Percentiles rank a stretch among this genome's conserved stretches.
Evolutionary conservation across 306 rosid genomes (phyloP).

Genomic region (Trifolium subterraneum): DNA sequence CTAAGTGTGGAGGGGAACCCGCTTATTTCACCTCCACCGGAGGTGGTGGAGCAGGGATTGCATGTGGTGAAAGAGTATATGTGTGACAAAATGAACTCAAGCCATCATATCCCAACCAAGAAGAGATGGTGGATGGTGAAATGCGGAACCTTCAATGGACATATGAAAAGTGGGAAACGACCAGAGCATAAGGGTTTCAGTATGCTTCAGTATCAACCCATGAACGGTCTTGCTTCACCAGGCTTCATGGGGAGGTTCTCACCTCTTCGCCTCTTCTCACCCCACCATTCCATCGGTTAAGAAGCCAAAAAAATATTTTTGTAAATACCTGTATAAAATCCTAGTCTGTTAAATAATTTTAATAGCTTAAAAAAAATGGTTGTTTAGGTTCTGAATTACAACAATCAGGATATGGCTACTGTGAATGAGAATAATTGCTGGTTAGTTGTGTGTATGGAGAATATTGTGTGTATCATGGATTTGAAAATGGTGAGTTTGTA

Average conservation of each 20-base stretch:
- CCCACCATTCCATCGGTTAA: slow-evolving; percentile 58
- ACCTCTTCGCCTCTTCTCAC: slow-evolving; percentile 78
- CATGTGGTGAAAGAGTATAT: slow-evolving; percentile 71
- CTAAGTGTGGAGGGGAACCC: slow-evolving; percentile 85
- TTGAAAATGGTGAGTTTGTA: background rate
- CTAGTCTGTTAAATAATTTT: background rate
- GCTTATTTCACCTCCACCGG: slow-evolving; percentile 65
- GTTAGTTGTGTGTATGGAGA: background rate
- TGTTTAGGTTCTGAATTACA: background rate
- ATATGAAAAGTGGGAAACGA: background rate
- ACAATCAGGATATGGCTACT: background rate
- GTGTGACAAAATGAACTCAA: slow-evolving; percentile 60
- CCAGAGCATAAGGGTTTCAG: slow-evolving; percentile 50
- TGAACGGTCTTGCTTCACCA: slow-evolving; percentile 78
- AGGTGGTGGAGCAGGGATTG: slow-evolving; percentile 70
- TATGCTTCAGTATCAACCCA: slow-evolving; percentile 60
- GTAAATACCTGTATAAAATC: background rate
- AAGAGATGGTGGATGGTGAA: slow-evolving; percentile 78
- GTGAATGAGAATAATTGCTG: background rate
- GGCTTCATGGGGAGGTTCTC: slow-evolving; percentile 73
- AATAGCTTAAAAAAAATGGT: background rate
- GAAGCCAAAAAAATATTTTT: background rate
- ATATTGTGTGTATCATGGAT: slow-evolving; percentile 5
- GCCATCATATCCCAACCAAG: slow-evolving; percentile 43
- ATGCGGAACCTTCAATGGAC: slow-evolving; percentile 63